Conservation (phyloP, 495 filamentous ascomycete species). For the Penicillium mononematosum region DNA sequence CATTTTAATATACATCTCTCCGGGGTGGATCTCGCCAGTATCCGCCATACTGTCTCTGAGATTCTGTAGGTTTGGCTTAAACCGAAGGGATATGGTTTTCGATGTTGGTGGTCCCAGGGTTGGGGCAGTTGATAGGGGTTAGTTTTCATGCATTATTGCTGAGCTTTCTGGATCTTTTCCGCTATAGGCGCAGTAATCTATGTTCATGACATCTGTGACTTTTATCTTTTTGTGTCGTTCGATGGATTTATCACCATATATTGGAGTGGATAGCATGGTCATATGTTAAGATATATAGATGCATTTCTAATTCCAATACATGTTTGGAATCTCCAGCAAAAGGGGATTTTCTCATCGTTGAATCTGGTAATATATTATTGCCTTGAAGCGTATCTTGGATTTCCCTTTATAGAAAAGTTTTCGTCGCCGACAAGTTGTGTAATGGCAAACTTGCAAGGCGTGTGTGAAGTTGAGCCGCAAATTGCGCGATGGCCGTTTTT, state of each 20-base stretch:
- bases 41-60: neutral
- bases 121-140: neutral
- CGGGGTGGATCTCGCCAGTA: neutral
- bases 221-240: too few species aligned
- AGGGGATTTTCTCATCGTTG: neutral
- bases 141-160: too few species aligned
- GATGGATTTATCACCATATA: too few species aligned
- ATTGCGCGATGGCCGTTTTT: constrained; percentile 7
- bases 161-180: too few species aligned
- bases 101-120: neutral
- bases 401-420: neutral
- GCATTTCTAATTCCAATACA: too few species aligned
- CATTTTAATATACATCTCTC: neutral
- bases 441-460: too few species aligned
- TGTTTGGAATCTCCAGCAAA: neutral
- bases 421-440: neutral
- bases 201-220: too few species aligned
- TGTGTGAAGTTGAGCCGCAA: neutral
- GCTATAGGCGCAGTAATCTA: too few species aligned
- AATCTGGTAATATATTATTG: neutral
- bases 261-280: too few species aligned
- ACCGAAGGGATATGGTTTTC: neutral
- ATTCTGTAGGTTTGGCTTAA: neutral
- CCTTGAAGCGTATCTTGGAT: neutral
- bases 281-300: too few species aligned